phyloP scores from a whole-genome alignment of 345 rosid genomes.

The Reutealis trisperma region DNA sequence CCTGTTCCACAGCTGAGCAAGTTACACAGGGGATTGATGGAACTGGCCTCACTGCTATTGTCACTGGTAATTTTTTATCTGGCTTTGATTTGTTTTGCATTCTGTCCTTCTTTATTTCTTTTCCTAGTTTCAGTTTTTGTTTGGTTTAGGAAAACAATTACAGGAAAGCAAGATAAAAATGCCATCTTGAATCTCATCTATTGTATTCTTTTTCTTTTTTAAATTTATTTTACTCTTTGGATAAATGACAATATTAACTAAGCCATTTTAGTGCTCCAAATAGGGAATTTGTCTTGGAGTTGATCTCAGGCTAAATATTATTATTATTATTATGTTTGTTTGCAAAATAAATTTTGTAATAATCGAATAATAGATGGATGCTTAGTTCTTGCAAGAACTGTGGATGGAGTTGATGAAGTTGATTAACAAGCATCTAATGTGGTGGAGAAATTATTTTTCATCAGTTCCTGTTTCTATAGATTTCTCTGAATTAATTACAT shows the following conservation, averaged over 20 bases:
- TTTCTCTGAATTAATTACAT: neutral
- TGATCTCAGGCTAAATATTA: neutral
- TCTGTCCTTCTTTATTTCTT: neutral
- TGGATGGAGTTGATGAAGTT: too few species aligned
- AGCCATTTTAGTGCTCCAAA: neutral
- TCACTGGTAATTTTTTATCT: conserved; percentile 20
- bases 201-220: neutral
- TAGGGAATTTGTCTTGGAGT: neutral
- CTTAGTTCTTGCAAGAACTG: neutral
- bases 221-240: too few species aligned
- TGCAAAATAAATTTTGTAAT: too few species aligned
- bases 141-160: neutral
- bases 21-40: conserved; percentile 52
- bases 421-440: neutral
- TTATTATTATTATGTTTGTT: too few species aligned
- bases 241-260: neutral
- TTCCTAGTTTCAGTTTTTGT: neutral
- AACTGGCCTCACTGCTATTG: conserved; percentile 50
- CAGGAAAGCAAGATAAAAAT: conserved; percentile 2
- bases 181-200: neutral
- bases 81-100: too few species aligned
- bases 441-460: neutral
- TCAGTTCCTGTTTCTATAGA: neutral
- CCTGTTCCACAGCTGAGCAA: conserved; percentile 46
- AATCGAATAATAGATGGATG: neutral